Evolutionary conservation across 2,329 filamentous ascomycete species (phyloP).

Genomic region (Pezicula rhizophila): DNA sequence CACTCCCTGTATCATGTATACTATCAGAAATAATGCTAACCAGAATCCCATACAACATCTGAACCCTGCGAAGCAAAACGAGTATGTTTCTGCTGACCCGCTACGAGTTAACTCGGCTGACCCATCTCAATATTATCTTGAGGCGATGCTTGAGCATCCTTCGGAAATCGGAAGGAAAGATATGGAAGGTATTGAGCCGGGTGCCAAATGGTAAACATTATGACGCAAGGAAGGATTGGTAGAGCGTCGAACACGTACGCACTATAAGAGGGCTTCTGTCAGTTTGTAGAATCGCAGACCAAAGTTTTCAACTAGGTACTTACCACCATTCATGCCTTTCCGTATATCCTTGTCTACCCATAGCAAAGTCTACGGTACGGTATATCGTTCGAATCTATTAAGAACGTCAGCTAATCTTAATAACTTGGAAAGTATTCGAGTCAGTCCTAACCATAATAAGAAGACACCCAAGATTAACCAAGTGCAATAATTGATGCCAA

Average conservation of each 20-base stretch:
- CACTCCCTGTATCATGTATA: no score
- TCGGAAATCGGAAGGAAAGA: slow-evolving; percentile 27
- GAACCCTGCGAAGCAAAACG: no score
- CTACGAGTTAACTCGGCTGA: no score
- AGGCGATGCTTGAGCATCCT: slow-evolving; percentile 18
- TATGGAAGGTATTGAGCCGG: slow-evolving; percentile 29
- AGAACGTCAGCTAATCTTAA: not conserved
- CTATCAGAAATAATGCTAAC: no score
- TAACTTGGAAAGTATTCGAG: not conserved
- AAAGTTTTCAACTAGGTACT: not conserved
- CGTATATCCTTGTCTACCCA: slow-evolving; percentile 16
- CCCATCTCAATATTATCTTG: not conserved
- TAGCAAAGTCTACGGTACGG: slow-evolving; percentile 20
- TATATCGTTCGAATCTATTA: slow-evolving; percentile 9
- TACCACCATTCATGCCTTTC: slow-evolving; percentile 18
- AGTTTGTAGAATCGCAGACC: not conserved
- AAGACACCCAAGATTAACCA: slow-evolving; percentile 21
- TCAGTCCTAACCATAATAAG: slow-evolving; percentile 21
- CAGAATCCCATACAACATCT: no score
- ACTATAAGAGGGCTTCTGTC: not conserved
- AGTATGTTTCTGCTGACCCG: no score
- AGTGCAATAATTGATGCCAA: slow-evolving; percentile 22
- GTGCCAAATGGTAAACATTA: slow-evolving; percentile 28
- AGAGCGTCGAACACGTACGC: slow-evolving; percentile 19
- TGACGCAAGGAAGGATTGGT: slow-evolving; percentile 15